These are phyloP conservation scores for Aspergillus egyptiacus DNA, from an alignment of 495 filamentous ascomycete genomes.

Conservation along the genomic window DNA sequence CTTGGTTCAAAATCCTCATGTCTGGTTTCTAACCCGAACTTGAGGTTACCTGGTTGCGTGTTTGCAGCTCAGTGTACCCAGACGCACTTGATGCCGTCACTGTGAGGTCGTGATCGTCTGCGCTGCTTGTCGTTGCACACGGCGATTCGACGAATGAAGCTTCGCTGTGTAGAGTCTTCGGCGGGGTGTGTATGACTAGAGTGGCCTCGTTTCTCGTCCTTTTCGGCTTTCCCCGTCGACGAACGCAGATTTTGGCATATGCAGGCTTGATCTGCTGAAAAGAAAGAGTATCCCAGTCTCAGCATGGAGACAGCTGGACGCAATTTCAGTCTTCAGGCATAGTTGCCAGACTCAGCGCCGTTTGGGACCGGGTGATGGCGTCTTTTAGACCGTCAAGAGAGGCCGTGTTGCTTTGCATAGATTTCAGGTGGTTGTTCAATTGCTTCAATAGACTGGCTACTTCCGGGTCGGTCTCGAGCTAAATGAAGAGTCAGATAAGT, in stretches of 20 bases:
- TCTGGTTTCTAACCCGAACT: not conserved
- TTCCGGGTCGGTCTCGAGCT: constrained; percentile 42
- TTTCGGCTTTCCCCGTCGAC: not conserved
- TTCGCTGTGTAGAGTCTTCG: not conserved
- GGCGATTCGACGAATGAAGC: not conserved
- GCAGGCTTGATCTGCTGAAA: not conserved
- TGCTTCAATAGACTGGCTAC: constrained; percentile 34
- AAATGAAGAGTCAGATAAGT: not conserved
- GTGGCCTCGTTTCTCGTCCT: not conserved
- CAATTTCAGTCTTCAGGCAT: constrained; percentile 33
- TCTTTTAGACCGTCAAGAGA: constrained; percentile 47
- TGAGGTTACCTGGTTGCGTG: constrained; percentile 1
- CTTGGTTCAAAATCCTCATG: not conserved
- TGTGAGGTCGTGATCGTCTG: not conserved
- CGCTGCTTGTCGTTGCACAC: not conserved
- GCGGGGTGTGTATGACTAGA: not conserved
- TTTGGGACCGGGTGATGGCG: constrained; percentile 45
- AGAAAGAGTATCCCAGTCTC: not conserved
- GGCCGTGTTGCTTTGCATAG: constrained; percentile 49
- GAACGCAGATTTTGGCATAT: not conserved
- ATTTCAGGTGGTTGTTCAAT: constrained; percentile 50
- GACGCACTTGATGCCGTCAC: not conserved
- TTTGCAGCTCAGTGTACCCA: not conserved
- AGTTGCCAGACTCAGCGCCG: constrained; percentile 42
- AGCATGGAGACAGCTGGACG: not conserved